Base-by-base conservation (phyloP, 352 stramenopile genomes). In the Phytophthora lateralis region DNA sequence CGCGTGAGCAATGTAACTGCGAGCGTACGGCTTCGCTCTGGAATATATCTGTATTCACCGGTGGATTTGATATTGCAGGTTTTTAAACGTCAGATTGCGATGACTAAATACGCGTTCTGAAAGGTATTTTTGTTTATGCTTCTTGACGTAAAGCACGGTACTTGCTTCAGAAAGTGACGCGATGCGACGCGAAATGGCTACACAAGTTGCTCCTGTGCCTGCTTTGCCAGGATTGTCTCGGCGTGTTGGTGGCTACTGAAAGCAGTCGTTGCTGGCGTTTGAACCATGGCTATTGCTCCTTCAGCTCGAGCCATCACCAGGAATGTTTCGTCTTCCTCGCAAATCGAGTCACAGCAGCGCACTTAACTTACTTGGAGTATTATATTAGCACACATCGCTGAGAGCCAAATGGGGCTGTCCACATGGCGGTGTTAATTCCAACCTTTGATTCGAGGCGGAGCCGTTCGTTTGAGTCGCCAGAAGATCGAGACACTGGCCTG, bases 91-190 rank as follows among this genome's bases (percentile, higher is more conserved):
- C 8, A 32, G 32, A 37, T n/a, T 37, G 12, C n/a, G 2, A 37
- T n/a, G 2, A 1, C n/a, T n/a, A 4, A 37, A 6, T n/a, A 15
- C 32, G 8, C 12, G 11, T n/a, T 42, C 9, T 20, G 15, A 42
- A 17, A 42, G 35, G 6, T 42, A 20, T 42, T 42, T 3, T 0
- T 42, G 21, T 17, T 42, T 0, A 0, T 32, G 27, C 2, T 32
- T 2, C 17, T 17, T 0, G 11, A 38, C 17, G 14, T 32, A 12
- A 5, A n/a, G 10, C 12, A 38, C 35, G 12, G 35, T 42, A 42
- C 35, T 42, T 42, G 35, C 35, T 42, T 42, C 35, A 42, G 35
- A 20, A 42, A 42, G 35, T 42, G 35, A 42, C 35, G 35, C 35
- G 35, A 42, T 3, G 35, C 35, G 35, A 42, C 35, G 35, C 35